These are phyloP conservation scores for Mortierella sp. DNA, from an alignment of 371 early-diverging fungal species.

Conservation along the genomic window DNA sequence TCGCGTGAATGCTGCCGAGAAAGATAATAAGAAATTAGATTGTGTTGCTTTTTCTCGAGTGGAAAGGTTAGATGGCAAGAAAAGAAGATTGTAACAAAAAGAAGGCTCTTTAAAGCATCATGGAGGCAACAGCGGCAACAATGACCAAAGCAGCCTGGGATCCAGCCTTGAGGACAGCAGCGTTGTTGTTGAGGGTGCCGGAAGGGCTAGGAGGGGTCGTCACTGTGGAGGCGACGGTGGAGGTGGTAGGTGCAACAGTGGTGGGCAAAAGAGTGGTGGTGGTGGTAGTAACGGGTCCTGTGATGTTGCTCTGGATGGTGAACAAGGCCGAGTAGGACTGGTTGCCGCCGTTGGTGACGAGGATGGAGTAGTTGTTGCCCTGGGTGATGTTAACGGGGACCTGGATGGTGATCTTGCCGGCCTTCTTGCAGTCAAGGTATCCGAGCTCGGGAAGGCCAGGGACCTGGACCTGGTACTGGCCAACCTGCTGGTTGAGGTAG, in stretches of 20 bases:
- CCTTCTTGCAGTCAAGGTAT: slow-evolving; percentile 40
- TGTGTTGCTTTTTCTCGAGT: not conserved
- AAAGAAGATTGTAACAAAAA: not conserved
- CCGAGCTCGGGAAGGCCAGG: slow-evolving; percentile 47
- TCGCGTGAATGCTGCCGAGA: not conserved
- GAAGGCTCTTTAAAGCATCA: slow-evolving; percentile 24
- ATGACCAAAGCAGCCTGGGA: slow-evolving; percentile 33
- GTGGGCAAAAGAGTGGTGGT: slow-evolving; percentile 22
- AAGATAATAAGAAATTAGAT: not conserved
- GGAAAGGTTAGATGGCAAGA: not conserved
- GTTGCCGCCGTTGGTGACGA: slow-evolving; percentile 27
- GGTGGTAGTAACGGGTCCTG: not conserved
- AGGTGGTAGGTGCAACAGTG: not conserved
- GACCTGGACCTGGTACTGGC: slow-evolving; percentile 56
- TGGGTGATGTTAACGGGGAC: slow-evolving; percentile 59
- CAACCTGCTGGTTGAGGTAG: slow-evolving; percentile 60
- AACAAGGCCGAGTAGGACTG: slow-evolving; percentile 44
- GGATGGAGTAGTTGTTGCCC: slow-evolving; percentile 60
- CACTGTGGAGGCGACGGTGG: not conserved
- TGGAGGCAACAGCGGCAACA: slow-evolving; percentile 36
- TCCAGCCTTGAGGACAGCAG: slow-evolving; percentile 38
- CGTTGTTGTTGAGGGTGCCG: slow-evolving; percentile 1
- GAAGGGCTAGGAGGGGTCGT: not conserved
- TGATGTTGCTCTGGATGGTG: slow-evolving; percentile 34
- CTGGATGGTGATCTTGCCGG: slow-evolving; percentile 54